Evolutionary conservation across 129 eudicot species (phyloP), one percentile per base, ranked within the genome.

Genomic region (Sambucus nigra): DNA sequence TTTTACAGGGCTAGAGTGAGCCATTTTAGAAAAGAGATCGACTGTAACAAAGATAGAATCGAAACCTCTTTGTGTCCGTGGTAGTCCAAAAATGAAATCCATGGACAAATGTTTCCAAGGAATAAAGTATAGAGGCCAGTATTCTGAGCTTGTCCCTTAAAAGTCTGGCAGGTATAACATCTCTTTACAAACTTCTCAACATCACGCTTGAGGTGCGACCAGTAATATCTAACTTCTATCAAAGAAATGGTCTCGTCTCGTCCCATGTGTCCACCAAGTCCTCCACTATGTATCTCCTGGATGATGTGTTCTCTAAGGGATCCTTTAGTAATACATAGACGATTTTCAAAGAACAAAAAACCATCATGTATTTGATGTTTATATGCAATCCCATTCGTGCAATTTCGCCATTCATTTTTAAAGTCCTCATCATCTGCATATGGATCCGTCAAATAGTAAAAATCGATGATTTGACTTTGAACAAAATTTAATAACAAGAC

Each of bases 51-150:
- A 0, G n/a, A 50, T 3, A 50, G 14, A 50, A 50, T 50, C 31
- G 7, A 22, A 22, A 24, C 19, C 20, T 25, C 52, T 25, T 22
- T 50, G 31, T 22, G 55, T 50, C 9, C 18, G 32, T 4, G 55
- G 55, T 9, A 50, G 55, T n/a, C 53, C 48, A 42, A 42, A 7
- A 3, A 51, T 39, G 15, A 51, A 51, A 26, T 51, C 38, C 39
- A 51, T 5, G 25, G 44, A 28, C 16, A 28, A 42, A 42, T 16
- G 17, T 13, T 2, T 42, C 48, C 19, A 42, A 13, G 19, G 20
- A 2, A 20, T 16, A 42, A 42, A 42, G 48, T 3, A 42, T 42
- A 42, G 0, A 42, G n/a, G 1, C 48, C 48, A 42, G 48, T 20
- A 42, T 42, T 15, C 1, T 1, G 14, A 42, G 48, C 20, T 35